Evolutionary conservation across 148 eudicot genomes (phyloP).

Genomic region (Gaultheria prostrata): DNA sequence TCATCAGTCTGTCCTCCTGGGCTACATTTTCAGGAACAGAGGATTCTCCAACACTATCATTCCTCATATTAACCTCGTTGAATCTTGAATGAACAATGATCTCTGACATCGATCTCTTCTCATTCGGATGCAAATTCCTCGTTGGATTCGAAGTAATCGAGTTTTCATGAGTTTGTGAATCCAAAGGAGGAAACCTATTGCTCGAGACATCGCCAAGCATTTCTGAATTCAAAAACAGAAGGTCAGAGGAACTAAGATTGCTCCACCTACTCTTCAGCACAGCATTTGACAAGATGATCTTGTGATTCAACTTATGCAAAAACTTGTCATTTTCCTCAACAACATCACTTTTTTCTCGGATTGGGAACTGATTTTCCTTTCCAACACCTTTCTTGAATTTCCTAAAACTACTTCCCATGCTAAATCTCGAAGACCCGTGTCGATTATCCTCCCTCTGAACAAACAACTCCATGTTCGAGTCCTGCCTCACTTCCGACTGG

Average conservation of each 20-base stretch:
- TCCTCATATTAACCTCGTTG: not conserved
- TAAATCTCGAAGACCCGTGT: conserved; percentile 38
- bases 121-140: not conserved
- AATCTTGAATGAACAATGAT: not conserved
- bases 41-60: not conserved
- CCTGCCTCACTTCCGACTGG: conserved; percentile 20
- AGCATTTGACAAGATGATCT: conserved; percentile 56
- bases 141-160: not conserved
- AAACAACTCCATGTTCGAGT: conserved; percentile 43
- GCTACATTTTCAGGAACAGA: not conserved
- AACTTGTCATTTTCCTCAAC: conserved; percentile 14
- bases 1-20: not conserved
- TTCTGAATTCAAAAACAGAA: conserved; percentile 67
- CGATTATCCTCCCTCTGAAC: conserved; percentile 49
- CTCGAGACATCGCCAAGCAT: conserved; percentile 52
- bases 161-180: not conserved
- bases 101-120: not conserved
- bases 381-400: conserved; percentile 14
- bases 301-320: conserved; percentile 63
- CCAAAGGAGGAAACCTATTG: conserved; percentile 20
- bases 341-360: conserved; percentile 16
- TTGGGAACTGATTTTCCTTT: conserved; percentile 42
- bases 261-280: conserved; percentile 76
- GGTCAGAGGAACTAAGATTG: conserved; percentile 67
- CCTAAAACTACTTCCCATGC: conserved; percentile 50